A percentile compares a stretch with the other conserved stretches of the same genome.
These are phyloP conservation scores for Houttuynia cordata DNA, from an alignment of 164 flowering plant genomes.

Conservation along the genomic window DNA sequence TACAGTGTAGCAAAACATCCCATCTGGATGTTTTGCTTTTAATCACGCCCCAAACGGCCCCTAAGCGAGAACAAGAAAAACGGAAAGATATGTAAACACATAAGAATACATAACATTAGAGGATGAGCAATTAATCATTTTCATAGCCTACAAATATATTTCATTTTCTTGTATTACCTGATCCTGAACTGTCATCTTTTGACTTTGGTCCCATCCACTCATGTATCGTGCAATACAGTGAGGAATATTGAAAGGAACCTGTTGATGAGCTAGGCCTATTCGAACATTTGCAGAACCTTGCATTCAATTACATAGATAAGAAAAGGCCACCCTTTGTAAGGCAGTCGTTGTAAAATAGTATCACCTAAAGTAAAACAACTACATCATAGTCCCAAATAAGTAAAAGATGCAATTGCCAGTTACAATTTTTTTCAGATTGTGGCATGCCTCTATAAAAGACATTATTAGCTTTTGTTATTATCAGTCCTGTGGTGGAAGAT, in stretches of 20 bases:
- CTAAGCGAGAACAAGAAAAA: too few species aligned
- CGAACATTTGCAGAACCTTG: slow-evolving; percentile 80
- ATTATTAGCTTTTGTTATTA: too few species aligned
- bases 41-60: too few species aligned
- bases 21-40: too few species aligned
- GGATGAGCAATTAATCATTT: not conserved
- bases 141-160: not conserved
- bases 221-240: slow-evolving; percentile 81
- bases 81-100: not conserved
- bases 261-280: slow-evolving; percentile 78
- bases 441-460: too few species aligned
- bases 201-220: slow-evolving; percentile 19
- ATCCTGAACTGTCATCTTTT: slow-evolving; percentile 49
- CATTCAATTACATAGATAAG: not conserved
- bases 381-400: too few species aligned
- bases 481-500: too few species aligned
- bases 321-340: not conserved
- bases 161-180: slow-evolving; percentile 36
- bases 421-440: too few species aligned
- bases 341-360: too few species aligned
- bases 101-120: not conserved
- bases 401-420: too few species aligned
- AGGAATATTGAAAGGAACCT: slow-evolving; percentile 63
- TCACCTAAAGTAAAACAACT: too few species aligned
- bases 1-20: too few species aligned